Evolutionary conservation across 805 yeast species (phyloP).

Genomic region (Barnettozyma wickerhamii): DNA sequence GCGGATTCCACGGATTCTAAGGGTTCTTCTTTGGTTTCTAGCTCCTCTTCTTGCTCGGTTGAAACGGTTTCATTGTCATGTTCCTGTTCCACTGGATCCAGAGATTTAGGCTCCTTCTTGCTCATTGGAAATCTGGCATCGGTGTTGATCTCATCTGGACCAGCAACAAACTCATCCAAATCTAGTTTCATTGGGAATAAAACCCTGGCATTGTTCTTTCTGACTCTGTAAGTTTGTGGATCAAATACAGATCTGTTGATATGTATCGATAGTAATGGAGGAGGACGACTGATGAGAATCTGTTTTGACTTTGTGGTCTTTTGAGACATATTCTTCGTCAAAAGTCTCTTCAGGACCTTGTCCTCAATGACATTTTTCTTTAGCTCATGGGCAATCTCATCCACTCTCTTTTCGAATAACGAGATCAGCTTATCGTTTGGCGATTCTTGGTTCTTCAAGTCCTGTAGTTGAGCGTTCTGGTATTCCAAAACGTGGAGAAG

Average conservation of each 20-base stretch:
- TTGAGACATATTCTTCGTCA: conserved; percentile 68
- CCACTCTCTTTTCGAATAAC: conserved; percentile 42
- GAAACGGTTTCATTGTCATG: conserved; percentile 4
- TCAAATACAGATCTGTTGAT: conserved; percentile 93
- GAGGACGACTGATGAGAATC: conserved; percentile 72
- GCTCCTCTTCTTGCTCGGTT: conserved; percentile 9
- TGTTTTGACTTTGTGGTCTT: conserved; percentile 84
- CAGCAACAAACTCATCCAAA: conserved; percentile 65
- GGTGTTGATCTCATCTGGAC: conserved; percentile 62
- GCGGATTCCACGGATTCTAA: conserved; percentile 7
- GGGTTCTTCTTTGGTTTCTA: conserved; percentile 1
- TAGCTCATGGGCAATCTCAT: conserved; percentile 49
- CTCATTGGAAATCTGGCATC: conserved; percentile 79
- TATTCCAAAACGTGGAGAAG: conserved; percentile 55
- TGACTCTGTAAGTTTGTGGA: conserved; percentile 73
- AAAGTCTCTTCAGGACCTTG: conserved; percentile 66
- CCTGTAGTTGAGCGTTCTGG: conserved; percentile 34
- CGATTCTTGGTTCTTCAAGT: conserved; percentile 23
- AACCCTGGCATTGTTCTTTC: conserved; percentile 83
- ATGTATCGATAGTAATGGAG: conserved; percentile 79
- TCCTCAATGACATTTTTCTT: conserved; percentile 70
- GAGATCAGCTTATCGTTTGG: conserved; percentile 26
- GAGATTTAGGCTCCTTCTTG: conserved; percentile 30
- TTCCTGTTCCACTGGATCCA: conserved; percentile 12
- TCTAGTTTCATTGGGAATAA: conserved; percentile 67